Base-by-base conservation (phyloP, 1,284 basidiomycete genomes). In the Leccinum holopus region DNA sequence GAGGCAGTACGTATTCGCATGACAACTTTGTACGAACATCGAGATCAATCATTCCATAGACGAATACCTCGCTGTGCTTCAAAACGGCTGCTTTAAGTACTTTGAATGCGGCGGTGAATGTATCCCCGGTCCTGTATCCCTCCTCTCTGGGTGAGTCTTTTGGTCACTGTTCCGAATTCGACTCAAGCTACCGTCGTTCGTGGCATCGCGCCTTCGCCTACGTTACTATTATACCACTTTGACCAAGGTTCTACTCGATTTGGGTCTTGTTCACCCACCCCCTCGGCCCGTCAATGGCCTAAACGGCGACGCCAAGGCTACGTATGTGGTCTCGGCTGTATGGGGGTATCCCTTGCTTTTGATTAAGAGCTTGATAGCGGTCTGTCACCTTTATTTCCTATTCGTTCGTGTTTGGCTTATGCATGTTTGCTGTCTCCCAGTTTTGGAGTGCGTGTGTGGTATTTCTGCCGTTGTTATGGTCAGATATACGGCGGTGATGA, bases 71-170 rank as follows among this genome's bases (percentile, higher is more conserved):
- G 86, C 83, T n/a, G 88, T 97, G 0, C 86, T 99, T 12, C 84
- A 94, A 64, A 88, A 87, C 41, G 97, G 97, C 0, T 99, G 97
- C 78, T 98, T 99, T 85, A 94, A 94, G 73, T 99, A 99, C 79
- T 98, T 99, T 72, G 94, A 98, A 75, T 83, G 86, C 7, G 97
- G 97, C 25, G 97, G 97, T 0, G 87, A 94, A 70, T 94, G 94
- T 70, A 77, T 98, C 59, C 83, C 86, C 35, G 97, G 92, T 1
- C 97, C 97, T 1, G 95, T 98, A 12, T 90, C 87, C 4, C 82
- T 96, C 16, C 85, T 95, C 18, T 89, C 92, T 21, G 94, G 86
- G 92, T 94, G 72, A 65, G 86, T 77, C 18, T 8, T 41, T 18
- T 37, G 47, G 11, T 70, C n/a, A 55, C 35, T 18, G 5, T 33